A percentile compares a stretch with the other conserved stretches of the same genome.
Evolutionary conservation across 1,284 basidiomycete species (phyloP).

Genomic region (Neolentinus lepideus): DNA sequence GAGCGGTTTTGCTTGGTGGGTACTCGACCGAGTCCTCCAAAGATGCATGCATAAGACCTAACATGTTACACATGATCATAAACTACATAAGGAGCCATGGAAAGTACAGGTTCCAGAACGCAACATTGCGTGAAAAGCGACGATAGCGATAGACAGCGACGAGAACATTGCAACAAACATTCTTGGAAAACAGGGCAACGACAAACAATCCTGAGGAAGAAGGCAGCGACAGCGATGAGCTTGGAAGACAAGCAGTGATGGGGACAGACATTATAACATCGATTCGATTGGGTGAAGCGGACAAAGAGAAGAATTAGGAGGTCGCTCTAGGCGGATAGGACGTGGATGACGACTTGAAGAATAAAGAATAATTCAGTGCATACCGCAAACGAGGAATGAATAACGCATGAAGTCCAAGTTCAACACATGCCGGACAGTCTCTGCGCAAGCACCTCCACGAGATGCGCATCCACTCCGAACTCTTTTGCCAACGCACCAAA

Average conservation of each 20-base stretch:
- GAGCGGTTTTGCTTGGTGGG: no score
- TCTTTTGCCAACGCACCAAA: slow-evolving; percentile 57
- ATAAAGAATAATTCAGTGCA: background rate
- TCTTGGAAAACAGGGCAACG: no score
- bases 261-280: background rate
- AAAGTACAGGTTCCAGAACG: background rate
- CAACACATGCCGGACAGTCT: slow-evolving; percentile 35
- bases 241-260: background rate
- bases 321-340: background rate
- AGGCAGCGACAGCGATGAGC: background rate
- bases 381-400: background rate
- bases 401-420: slow-evolving; percentile 4
- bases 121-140: background rate
- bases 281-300: background rate
- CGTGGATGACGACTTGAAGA: slow-evolving; percentile 1
- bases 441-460: slow-evolving; percentile 63
- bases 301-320: background rate
- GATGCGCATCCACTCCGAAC: slow-evolving; percentile 61
- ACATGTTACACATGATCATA: background rate
- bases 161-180: background rate
- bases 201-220: background rate
- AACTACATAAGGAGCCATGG: background rate
- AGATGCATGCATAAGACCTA: background rate
- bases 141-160: background rate
- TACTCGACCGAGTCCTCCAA: no score